Evolutionary conservation across 2,329 filamentous ascomycete species (phyloP).

Genomic region (Verticillium alfalfae): DNA sequence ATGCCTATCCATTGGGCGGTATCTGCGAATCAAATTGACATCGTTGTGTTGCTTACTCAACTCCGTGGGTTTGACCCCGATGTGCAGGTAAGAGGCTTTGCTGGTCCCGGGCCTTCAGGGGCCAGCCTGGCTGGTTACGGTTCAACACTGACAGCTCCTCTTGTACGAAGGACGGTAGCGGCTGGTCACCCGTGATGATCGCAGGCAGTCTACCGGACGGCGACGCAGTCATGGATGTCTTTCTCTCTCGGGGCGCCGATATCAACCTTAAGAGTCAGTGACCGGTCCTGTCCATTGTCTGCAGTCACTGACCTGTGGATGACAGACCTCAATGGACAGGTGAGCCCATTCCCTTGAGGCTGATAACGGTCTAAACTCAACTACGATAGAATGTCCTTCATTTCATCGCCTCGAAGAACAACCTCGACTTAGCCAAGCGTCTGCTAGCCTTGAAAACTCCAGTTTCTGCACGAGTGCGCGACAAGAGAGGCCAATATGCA

Average conservation of each 20-base stretch:
- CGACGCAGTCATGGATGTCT: slow-evolving; percentile 61
- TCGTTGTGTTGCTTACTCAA: slow-evolving; percentile 67
- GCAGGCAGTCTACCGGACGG: slow-evolving; percentile 68
- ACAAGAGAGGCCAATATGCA: slow-evolving; percentile 82
- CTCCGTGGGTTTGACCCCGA: slow-evolving; percentile 77
- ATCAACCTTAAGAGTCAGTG: slow-evolving; percentile 64
- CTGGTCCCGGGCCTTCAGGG: neutral
- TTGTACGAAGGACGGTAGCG: slow-evolving; percentile 57
- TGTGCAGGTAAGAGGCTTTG: slow-evolving; percentile 52
- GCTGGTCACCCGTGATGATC: slow-evolving; percentile 85
- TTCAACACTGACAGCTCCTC: neutral
- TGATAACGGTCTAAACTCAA: neutral
- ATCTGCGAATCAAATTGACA: slow-evolving; percentile 72
- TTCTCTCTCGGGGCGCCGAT: slow-evolving; percentile 66
- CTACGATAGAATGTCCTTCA: slow-evolving; percentile 73
- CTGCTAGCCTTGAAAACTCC: slow-evolving; percentile 65
- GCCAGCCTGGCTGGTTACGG: neutral
- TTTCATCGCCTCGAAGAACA: slow-evolving; percentile 85
- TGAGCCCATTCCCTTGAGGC: slow-evolving; percentile 17
- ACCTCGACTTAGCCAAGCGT: slow-evolving; percentile 72
- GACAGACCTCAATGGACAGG: slow-evolving; percentile 61
- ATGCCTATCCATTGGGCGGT: slow-evolving; percentile 92
- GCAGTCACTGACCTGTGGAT: neutral
- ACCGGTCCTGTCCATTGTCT: too few species aligned
- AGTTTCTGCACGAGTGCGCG: slow-evolving; percentile 74